Evolutionary conservation across 768 basidiomycete genomes (phyloP).

Genomic region (Pleurotus cornucopiae): DNA sequence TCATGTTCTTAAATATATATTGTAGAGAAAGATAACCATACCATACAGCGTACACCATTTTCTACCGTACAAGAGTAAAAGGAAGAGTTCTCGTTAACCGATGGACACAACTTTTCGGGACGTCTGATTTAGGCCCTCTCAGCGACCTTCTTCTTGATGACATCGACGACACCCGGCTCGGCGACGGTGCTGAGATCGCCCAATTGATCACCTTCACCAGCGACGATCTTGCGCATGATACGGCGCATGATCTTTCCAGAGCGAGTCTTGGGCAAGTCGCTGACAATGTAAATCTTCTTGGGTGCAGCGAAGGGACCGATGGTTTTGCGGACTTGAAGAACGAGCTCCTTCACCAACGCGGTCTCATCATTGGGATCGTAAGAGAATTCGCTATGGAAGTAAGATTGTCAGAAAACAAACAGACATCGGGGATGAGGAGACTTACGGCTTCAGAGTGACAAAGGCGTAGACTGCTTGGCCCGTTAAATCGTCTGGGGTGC

Average conservation of each 20-base stretch:
- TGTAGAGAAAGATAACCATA: no score
- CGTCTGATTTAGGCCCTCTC: constrained; percentile 19
- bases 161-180: constrained; percentile 81
- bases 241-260: constrained; percentile 98
- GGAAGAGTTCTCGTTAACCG: no score
- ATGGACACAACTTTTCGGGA: no score
- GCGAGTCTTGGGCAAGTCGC: constrained; percentile 90
- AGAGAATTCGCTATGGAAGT: constrained; percentile 64
- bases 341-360: constrained; percentile 78
- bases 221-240: constrained; percentile 94
- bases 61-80: no score
- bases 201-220: constrained; percentile 90
- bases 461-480: constrained; percentile 95
- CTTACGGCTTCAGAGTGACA: constrained; percentile 90
- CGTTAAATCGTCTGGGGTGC: constrained; percentile 80
- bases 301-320: constrained; percentile 98
- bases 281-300: constrained; percentile 83
- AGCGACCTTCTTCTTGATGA: constrained; percentile 78
- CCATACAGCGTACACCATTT: no score
- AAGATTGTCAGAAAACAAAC: not conserved
- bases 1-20: no score
- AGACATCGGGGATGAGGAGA: constrained; percentile 8
- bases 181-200: constrained; percentile 94
- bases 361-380: constrained; percentile 69
- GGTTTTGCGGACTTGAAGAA: constrained; percentile 93